Evolutionary conservation across 495 filamentous ascomycete genomes (phyloP).

Genomic region (Lasiosphaeriaceae sp.): DNA sequence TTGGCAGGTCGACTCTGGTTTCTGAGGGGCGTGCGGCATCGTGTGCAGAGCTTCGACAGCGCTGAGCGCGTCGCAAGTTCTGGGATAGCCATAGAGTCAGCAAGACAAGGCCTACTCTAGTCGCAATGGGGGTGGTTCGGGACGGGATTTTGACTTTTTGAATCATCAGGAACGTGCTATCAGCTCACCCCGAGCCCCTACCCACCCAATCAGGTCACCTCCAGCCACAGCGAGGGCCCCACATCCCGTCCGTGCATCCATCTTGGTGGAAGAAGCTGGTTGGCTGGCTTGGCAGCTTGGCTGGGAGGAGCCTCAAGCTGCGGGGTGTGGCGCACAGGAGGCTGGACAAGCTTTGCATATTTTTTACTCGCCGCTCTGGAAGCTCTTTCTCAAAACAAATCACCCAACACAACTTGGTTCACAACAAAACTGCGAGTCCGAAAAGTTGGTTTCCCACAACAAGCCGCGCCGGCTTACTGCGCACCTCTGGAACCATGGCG

Average conservation of each 20-base stretch:
- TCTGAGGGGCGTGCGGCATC: slow-evolving; percentile 22
- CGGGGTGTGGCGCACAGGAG: slow-evolving; percentile 10
- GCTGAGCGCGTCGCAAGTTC: slow-evolving; percentile 28
- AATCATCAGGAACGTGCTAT: no score
- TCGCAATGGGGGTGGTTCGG: not conserved
- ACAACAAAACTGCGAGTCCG: no score
- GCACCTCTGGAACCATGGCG: slow-evolving; percentile 66
- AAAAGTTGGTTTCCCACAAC: not conserved
- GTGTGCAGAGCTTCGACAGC: slow-evolving; percentile 26
- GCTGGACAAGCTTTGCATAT: slow-evolving; percentile 5
- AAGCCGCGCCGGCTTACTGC: slow-evolving; percentile 54
- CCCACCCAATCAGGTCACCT: no score
- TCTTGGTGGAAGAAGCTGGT: no score
- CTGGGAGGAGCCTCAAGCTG: no score
- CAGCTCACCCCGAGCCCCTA: no score
- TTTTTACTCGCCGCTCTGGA: slow-evolving; percentile 6
- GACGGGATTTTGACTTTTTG: slow-evolving; percentile 10
- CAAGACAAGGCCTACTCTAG: no score
- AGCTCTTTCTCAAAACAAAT: no score
- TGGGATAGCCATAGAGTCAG: slow-evolving; percentile 22
- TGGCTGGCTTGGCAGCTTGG: no score
- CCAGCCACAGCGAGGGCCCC: no score
- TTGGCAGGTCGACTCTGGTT: slow-evolving; percentile 12
- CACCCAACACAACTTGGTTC: no score
- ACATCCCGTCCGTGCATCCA: no score